phyloP scores from a whole-genome alignment of 2,329 filamentous ascomycete species.

The Kalaharituber pfeilii region DNA sequence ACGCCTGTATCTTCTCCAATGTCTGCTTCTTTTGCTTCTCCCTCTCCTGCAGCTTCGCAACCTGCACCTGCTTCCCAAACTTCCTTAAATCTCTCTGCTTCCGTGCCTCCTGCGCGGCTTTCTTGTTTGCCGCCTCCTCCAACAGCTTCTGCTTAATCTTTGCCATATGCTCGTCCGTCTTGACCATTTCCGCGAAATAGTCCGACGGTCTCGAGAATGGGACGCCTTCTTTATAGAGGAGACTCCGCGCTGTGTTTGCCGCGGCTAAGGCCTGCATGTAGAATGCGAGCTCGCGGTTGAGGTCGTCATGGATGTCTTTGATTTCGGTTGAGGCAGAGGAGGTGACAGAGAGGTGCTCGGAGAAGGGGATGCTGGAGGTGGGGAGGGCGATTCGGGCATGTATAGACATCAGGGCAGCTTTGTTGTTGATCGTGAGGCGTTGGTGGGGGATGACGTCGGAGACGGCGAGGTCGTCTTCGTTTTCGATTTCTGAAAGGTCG shows the following conservation, averaged over 20 bases:
- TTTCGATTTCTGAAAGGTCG: slow-evolving; percentile 71
- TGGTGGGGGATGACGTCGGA: slow-evolving; percentile 79
- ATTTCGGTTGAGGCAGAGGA: slow-evolving; percentile 54
- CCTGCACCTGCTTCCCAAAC: slow-evolving; percentile 95
- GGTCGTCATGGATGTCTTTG: slow-evolving; percentile 72
- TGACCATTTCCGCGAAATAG: slow-evolving; percentile 98
- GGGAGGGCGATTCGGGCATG: slow-evolving; percentile 63
- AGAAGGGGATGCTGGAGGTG: slow-evolving; percentile 55
- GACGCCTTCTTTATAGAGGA: slow-evolving; percentile 64
- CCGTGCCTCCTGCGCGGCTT: slow-evolving; percentile 76
- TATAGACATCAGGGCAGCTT: slow-evolving; percentile 60
- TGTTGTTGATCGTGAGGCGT: slow-evolving; percentile 95
- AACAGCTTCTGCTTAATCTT: slow-evolving; percentile 86
- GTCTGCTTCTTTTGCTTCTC: slow-evolving; percentile 84
- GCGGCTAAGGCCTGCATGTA: slow-evolving; percentile 77
- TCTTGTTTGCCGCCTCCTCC: slow-evolving; percentile 81
- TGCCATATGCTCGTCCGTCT: slow-evolving; percentile 95
- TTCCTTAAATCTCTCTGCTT: slow-evolving; percentile 94
- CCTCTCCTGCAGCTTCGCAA: slow-evolving; percentile 87
- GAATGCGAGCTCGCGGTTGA: slow-evolving; percentile 81
- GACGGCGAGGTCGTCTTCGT: slow-evolving; percentile 43
- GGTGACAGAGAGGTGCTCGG: slow-evolving; percentile 61
- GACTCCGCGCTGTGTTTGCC: slow-evolving; percentile 51
- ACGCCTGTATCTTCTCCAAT: slow-evolving; percentile 79
- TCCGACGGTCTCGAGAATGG: slow-evolving; percentile 79